Evolutionary conservation across 2,329 filamentous ascomycete genomes (phyloP), one percentile per base, ranked within the genome.

Genomic region (Pyrenochaeta sp.): DNA sequence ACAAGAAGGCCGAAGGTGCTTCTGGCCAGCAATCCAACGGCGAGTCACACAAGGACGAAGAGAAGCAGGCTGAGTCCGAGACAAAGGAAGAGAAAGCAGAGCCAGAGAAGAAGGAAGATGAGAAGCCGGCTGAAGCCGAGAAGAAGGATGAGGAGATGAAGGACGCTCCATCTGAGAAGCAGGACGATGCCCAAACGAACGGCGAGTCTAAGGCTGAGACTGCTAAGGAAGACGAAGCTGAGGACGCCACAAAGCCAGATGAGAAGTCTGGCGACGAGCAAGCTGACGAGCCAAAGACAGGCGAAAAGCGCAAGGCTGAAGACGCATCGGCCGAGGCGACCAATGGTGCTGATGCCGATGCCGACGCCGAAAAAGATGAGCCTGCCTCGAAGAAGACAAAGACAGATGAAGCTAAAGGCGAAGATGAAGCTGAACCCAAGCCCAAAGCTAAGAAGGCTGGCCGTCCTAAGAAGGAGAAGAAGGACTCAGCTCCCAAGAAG

Each of bases 401-500:
- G 59, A 68, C 58, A 14, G 57, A 64, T 17, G 57, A 58, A n/a
- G 58, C 54, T 15, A 67, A 69, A 45, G 67, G 61, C 41, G 55
- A 68, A 1, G 41, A 66, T 68, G 58, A 73, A 68, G 54, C 58
- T 66, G 64, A 70, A 56, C 44, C 39, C 43, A 66, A 72, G 46
- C 61, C 66, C 29, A 70, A 72, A 52, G 67, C 70, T 15, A 73
- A 74, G 49, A 68, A 69, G 44, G 71, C 71, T 44, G 79, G 78
- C 36, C 73, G 78, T 37, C 77, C 78, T 29, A 78, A 77, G 61
- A 69, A 69, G 47, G 71, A 75, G 39, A 74, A 78, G 69, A 78
- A 77, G 51, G 73, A 78, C 42, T 66, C 74, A 27, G 68, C 60
- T 14, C 67, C 68, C 63, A 81, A 81, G 72, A 77, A 74, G 59